Percentiles rank a stretch among this genome's conserved stretches.
phyloP scores from a whole-genome alignment of 352 stramenopile species.

The Phytophthora capsici region DNA sequence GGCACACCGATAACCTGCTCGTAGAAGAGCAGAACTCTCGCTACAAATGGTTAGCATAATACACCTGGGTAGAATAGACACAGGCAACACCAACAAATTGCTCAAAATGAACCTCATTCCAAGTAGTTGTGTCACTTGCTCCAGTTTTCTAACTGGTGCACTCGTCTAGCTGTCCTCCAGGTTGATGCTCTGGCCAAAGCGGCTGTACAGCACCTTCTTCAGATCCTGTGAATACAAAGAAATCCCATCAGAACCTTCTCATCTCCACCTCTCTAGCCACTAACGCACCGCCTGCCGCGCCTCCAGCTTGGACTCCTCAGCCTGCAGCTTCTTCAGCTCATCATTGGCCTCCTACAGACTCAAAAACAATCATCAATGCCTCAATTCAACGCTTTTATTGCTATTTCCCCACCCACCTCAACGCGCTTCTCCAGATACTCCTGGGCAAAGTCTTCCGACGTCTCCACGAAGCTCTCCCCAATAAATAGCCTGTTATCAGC shows the following conservation, averaged over 20 bases:
- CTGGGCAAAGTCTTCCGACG: constrained; percentile 93
- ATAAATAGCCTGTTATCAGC: constrained; percentile 83
- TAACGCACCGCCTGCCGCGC: constrained; percentile 85
- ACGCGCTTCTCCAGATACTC: constrained; percentile 94
- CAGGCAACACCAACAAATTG: neutral
- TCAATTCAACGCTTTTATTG: neutral
- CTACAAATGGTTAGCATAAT: constrained; percentile 57
- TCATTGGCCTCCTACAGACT: constrained; percentile 65
- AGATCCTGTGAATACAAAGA: constrained; percentile 53
- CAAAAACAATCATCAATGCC: neutral
- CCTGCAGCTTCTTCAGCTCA: constrained; percentile 82
- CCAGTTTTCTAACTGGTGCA: neutral
- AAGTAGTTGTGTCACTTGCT: neutral
- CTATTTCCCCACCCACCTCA: constrained; percentile 49
- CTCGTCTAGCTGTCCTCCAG: constrained; percentile 91
- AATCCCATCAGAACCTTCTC: constrained; percentile 3
- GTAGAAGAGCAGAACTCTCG: constrained; percentile 65
- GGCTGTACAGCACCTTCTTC: constrained; percentile 95
- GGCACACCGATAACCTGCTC: constrained; percentile 68
- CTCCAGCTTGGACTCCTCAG: constrained; percentile 90
- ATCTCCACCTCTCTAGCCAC: neutral
- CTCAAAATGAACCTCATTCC: constrained; percentile 20
- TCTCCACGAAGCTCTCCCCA: constrained; percentile 96
- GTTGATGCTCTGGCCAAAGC: constrained; percentile 98
- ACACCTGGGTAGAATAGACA: constrained; percentile 11